Evolutionary conservation across 192 early-diverging fungal genomes (phyloP).

Genomic region (Chytriomyces sp.): DNA sequence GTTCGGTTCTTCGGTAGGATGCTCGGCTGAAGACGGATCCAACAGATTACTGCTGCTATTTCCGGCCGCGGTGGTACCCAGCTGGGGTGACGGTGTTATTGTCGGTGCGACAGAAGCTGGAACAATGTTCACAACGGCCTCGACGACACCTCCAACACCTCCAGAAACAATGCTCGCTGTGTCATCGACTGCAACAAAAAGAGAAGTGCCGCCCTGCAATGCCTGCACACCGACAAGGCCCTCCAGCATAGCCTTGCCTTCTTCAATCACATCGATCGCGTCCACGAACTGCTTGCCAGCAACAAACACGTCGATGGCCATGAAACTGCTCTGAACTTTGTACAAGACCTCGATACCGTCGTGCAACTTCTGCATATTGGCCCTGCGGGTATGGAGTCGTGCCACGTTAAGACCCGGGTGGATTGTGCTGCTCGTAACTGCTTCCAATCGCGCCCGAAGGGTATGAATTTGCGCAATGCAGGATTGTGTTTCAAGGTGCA

Average conservation of each 20-base stretch:
- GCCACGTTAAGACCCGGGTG: constrained; percentile 84
- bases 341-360: constrained; percentile 71
- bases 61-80: not conserved
- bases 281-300: constrained; percentile 83
- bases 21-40: not conserved
- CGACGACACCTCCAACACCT: not conserved
- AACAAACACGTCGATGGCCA: constrained; percentile 81
- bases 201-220: not conserved
- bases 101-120: not conserved
- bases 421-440: constrained; percentile 66
- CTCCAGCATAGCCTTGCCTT: constrained; percentile 63
- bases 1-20: not conserved
- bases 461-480: constrained; percentile 88
- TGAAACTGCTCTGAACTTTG: constrained; percentile 76
- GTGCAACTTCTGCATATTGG: constrained; percentile 72
- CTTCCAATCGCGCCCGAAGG: constrained; percentile 70
- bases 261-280: constrained; percentile 87
- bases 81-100: not conserved
- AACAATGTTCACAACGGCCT: not conserved
- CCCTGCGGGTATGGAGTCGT: constrained; percentile 70
- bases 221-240: constrained; percentile 51
- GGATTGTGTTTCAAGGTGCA: constrained; percentile 88
- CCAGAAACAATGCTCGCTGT: not conserved
- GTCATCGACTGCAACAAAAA: not conserved
- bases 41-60: not conserved